phyloP scores from a whole-genome alignment of 148 eudicot genomes.

The Heliosperma pusillum region DNA sequence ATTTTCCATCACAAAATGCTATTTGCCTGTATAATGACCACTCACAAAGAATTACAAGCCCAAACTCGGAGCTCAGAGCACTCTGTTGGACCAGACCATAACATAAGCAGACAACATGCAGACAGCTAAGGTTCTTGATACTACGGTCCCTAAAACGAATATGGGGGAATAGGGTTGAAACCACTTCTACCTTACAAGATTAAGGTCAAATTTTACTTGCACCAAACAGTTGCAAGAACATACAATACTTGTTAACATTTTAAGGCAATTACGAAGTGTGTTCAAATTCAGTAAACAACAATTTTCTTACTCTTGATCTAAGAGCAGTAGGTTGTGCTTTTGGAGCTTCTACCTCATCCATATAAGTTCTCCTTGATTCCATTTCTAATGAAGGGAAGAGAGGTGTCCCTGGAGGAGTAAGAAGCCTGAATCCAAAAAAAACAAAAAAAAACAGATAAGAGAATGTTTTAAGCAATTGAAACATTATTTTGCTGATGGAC shows the following conservation, averaged over 20 bases:
- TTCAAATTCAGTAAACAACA: conserved; percentile 6
- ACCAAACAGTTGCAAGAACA: neutral
- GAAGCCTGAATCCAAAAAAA: conserved; percentile 54
- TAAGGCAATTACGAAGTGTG: neutral
- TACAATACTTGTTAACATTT: neutral
- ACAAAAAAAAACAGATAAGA: neutral
- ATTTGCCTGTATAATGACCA: neutral
- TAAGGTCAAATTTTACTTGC: neutral
- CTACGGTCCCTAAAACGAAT: neutral
- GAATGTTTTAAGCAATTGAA: conserved; percentile 4
- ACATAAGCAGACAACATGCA: conserved; percentile 9
- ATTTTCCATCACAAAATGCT: neutral
- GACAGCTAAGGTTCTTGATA: neutral
- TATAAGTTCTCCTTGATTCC: conserved; percentile 44
- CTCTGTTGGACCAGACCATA: neutral
- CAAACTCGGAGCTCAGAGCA: neutral
- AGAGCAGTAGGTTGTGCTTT: conserved; percentile 50
- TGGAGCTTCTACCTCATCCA: conserved; percentile 48
- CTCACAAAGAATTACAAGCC: neutral
- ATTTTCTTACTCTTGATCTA: conserved; percentile 65
- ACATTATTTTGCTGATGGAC: neutral
- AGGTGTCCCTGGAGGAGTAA: conserved; percentile 76
- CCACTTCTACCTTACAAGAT: neutral
- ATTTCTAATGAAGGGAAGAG: conserved; percentile 61
- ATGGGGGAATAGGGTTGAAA: neutral